Conservation (phyloP, 306 rosid genomes). For the Cucumis melo region DNA sequence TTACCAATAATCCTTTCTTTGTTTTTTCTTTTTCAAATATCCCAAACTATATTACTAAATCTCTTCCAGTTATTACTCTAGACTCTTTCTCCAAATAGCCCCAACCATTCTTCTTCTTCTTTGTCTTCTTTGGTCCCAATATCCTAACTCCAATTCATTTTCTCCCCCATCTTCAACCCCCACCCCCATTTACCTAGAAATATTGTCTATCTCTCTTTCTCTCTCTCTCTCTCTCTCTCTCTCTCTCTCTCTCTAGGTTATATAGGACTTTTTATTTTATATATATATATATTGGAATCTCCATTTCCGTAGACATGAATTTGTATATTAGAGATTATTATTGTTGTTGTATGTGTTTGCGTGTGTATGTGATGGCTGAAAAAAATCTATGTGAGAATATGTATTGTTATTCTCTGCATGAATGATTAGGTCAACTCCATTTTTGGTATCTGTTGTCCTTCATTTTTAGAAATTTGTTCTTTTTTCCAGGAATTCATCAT, state of each 20-base stretch:
- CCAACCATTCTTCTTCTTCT: neutral
- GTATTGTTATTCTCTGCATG: neutral
- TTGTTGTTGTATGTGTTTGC: neutral
- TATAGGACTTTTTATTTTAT: neutral
- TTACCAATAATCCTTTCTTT: no score
- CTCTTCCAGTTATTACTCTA: neutral
- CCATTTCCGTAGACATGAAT: neutral
- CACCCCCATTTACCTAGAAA: neutral
- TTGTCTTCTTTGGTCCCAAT: neutral
- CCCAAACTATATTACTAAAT: neutral
- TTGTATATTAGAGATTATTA: neutral
- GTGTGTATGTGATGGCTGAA: neutral
- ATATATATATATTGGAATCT: neutral
- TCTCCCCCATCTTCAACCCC: neutral
- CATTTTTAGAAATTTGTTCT: neutral
- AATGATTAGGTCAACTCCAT: constrained; percentile 7
- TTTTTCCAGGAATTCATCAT: neutral
- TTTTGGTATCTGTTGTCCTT: neutral
- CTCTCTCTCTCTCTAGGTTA: neutral
- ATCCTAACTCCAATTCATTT: neutral
- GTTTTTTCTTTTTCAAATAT: no score
- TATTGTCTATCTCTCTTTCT: neutral
- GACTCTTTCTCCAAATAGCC: neutral
- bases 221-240: neutral
- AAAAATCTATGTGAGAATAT: neutral